A percentile compares a stretch with the other conserved stretches of the same genome.
Evolutionary conservation across 1,139 yeast genomes (phyloP).

Genomic region (Eremothecium sinecaudum): DNA sequence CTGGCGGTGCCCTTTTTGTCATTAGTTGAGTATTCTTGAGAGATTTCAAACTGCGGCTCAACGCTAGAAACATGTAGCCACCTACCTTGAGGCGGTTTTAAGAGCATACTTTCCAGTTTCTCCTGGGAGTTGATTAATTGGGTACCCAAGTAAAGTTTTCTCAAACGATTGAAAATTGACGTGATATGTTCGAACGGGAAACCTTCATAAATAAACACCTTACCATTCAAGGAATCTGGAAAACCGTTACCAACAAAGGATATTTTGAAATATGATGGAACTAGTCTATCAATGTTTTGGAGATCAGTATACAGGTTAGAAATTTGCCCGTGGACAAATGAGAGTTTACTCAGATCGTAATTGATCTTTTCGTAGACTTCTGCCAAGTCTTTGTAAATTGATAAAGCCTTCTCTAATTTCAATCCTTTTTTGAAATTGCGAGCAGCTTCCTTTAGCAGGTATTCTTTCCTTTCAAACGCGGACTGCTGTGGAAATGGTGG

Average conservation of each 20-base stretch:
- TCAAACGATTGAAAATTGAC: constrained; percentile 68
- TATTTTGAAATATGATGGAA: constrained; percentile 74
- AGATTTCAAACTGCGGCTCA: constrained; percentile 52
- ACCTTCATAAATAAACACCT: constrained; percentile 77
- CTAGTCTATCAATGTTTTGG: constrained; percentile 61
- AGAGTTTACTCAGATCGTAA: constrained; percentile 67
- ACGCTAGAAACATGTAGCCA: constrained; percentile 66
- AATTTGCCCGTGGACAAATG: constrained; percentile 61
- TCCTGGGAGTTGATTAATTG: constrained; percentile 57
- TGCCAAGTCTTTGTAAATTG: constrained; percentile 66
- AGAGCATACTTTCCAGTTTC: constrained; percentile 45
- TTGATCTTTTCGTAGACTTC: constrained; percentile 66
- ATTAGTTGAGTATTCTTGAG: constrained; percentile 28
- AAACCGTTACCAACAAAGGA: constrained; percentile 79
- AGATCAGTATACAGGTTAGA: constrained; percentile 59
- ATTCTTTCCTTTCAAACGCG: constrained; percentile 74
- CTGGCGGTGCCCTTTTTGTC: constrained; percentile 16
- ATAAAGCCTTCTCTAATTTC: constrained; percentile 68
- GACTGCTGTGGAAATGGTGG: constrained; percentile 75
- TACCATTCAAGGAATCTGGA: constrained; percentile 66
- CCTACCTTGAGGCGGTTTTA: constrained; percentile 57
- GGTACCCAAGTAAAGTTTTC: constrained; percentile 76
- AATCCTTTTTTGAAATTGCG: constrained; percentile 62
- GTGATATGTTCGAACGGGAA: constrained; percentile 81
- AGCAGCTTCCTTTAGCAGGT: constrained; percentile 63